Evolutionary conservation across 2,329 filamentous ascomycete genomes (phyloP).

Genomic region (Claviceps pazoutovae): DNA sequence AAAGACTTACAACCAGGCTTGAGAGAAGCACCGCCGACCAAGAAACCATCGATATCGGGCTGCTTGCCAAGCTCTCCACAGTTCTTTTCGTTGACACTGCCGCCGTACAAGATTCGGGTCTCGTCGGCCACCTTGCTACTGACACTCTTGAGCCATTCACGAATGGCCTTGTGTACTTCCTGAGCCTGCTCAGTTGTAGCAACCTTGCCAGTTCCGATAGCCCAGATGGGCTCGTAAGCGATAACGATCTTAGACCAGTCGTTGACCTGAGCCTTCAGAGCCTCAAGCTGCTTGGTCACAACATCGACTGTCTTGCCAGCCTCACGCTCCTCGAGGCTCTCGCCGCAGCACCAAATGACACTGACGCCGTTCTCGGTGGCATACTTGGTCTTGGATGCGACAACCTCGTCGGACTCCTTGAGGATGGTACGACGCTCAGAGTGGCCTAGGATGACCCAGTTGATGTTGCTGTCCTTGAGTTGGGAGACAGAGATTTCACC

Average conservation of each 20-base stretch:
- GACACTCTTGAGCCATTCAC: slow-evolving; percentile 74
- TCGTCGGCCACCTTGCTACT: slow-evolving; percentile 62
- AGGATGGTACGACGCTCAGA: slow-evolving; percentile 87
- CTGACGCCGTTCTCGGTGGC: slow-evolving; percentile 74
- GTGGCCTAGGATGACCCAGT: slow-evolving; percentile 88
- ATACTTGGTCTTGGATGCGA: slow-evolving; percentile 89
- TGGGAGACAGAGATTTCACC: slow-evolving; percentile 90
- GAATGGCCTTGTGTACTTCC: slow-evolving; percentile 86
- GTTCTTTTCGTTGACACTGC: slow-evolving; percentile 97
- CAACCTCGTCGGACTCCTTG: slow-evolving; percentile 69
- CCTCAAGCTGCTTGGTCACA: slow-evolving; percentile 72
- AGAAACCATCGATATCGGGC: slow-evolving; percentile 92
- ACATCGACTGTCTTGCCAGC: slow-evolving; percentile 71
- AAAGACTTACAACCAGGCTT: slow-evolving; percentile 75
- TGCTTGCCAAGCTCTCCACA: slow-evolving; percentile 84
- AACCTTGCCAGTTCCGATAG: slow-evolving; percentile 84
- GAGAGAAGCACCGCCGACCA: slow-evolving; percentile 89
- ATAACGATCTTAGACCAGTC: slow-evolving; percentile 94
- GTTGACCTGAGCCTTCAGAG: slow-evolving; percentile 59
- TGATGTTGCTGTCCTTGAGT: slow-evolving; percentile 76
- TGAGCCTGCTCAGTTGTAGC: slow-evolving; percentile 81
- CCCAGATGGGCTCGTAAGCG: slow-evolving; percentile 99
- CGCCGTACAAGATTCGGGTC: slow-evolving; percentile 92
- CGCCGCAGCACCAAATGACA: slow-evolving; percentile 95
- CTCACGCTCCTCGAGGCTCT: slow-evolving; percentile 89